These are phyloP conservation scores for Fusarium liriodendri DNA, from an alignment of 2,329 filamentous ascomycete species.

Conservation along the genomic window DNA sequence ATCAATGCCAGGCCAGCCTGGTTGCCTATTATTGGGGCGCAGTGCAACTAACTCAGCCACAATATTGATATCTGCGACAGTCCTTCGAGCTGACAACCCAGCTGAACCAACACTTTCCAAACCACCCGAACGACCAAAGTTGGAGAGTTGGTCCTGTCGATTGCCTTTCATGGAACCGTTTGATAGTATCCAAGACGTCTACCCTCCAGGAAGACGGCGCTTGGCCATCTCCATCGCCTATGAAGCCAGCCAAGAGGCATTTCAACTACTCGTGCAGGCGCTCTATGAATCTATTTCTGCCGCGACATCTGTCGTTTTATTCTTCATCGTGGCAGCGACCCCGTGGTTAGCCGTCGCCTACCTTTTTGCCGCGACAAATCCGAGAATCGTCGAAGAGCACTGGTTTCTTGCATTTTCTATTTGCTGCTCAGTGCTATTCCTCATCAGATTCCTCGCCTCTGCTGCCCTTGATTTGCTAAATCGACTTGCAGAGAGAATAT, in stretches of 20 bases:
- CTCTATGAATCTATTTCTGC: not conserved
- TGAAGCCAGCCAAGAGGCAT: not conserved
- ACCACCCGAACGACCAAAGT: not conserved
- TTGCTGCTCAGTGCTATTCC: not conserved
- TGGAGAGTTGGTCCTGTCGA: no score
- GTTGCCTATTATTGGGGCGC: not conserved
- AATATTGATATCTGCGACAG: not conserved
- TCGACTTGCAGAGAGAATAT: not conserved
- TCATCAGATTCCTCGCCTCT: not conserved
- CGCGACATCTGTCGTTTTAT: not conserved
- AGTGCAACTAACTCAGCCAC: not conserved
- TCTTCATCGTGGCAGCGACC: not conserved
- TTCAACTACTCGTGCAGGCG: not conserved
- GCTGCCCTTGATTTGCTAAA: not conserved
- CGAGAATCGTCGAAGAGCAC: not conserved
- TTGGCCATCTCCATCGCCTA: not conserved
- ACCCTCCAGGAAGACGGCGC: rapidly evolving
- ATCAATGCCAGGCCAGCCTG: not conserved
- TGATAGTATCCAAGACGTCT: not conserved
- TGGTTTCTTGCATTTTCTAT: not conserved
- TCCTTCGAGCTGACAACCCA: not conserved
- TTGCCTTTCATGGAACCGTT: not conserved
- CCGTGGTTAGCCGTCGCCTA: not conserved
- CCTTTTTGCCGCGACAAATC: not conserved
- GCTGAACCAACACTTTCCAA: not conserved